These are phyloP conservation scores for Hortiboletus rubellus DNA, from an alignment of 1,284 basidiomycete species.

Conservation along the genomic window DNA sequence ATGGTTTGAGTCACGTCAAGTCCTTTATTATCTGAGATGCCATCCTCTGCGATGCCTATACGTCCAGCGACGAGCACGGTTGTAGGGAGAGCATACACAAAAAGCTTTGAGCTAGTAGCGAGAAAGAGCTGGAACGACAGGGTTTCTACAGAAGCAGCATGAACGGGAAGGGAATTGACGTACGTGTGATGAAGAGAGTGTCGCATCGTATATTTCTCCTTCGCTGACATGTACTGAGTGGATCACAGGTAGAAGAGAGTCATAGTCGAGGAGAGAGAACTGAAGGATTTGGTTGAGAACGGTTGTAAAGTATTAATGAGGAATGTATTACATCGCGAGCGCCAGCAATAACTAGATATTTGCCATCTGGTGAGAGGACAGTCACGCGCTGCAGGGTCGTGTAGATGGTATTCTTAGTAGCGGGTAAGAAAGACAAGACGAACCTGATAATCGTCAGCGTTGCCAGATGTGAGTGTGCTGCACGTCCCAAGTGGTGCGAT, in stretches of 20 bases:
- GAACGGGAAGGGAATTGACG: slow-evolving; percentile 19
- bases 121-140: slow-evolving; percentile 53
- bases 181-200: slow-evolving; percentile 57
- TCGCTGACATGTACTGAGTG: slow-evolving; percentile 50
- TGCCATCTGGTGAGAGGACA: slow-evolving; percentile 64
- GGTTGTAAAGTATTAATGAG: background rate
- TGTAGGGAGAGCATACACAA: slow-evolving; percentile 55
- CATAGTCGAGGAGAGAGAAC: slow-evolving; percentile 70
- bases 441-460: slow-evolving; percentile 82
- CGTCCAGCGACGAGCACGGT: too few relatives aligned
- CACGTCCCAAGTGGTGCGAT: slow-evolving; percentile 53
- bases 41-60: slow-evolving; percentile 36
- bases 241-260: slow-evolving; percentile 54
- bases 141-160: slow-evolving; percentile 3
- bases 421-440: slow-evolving; percentile 14
- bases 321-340: slow-evolving; percentile 53
- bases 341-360: slow-evolving; percentile 61
- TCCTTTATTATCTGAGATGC: slow-evolving; percentile 26
- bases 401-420: slow-evolving; percentile 2
- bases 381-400: slow-evolving; percentile 69
- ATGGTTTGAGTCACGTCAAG: slow-evolving; percentile 53
- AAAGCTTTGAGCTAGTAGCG: slow-evolving; percentile 60
- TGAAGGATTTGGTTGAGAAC: slow-evolving; percentile 34
- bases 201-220: slow-evolving; percentile 75
- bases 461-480: slow-evolving; percentile 60